Conservation (phyloP, 176 grass and related monocot species). For the Carex scoparia region DNA sequence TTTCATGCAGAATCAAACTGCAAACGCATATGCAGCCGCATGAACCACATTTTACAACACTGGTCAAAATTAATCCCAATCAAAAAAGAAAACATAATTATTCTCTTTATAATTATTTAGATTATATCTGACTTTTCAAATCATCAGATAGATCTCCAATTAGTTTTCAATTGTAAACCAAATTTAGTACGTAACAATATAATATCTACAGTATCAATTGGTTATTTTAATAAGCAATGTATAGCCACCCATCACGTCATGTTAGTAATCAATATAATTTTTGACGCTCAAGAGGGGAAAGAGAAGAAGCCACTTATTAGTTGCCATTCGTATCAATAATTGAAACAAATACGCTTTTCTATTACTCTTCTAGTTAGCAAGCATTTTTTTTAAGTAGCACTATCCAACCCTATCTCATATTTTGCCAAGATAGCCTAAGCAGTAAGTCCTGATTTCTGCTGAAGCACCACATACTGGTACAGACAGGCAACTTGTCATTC, state of each 20-base stretch:
- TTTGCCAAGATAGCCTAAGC: background rate
- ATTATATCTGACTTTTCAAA: no score
- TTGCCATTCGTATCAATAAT: background rate
- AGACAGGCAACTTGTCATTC: slow-evolving; percentile 7
- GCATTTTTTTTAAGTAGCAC: background rate
- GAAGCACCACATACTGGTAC: background rate
- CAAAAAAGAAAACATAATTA: background rate
- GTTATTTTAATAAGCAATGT: background rate
- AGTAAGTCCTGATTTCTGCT: background rate
- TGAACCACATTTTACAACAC: no score
- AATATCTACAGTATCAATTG: background rate
- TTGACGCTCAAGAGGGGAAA: background rate
- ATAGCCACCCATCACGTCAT: background rate
- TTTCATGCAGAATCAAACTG: no score
- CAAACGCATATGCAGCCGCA: no score
- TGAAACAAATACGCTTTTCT: background rate
- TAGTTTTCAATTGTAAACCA: background rate
- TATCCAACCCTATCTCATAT: background rate
- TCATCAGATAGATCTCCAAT: background rate
- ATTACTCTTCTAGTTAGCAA: background rate
- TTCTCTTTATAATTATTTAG: background rate
- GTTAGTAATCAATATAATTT: background rate
- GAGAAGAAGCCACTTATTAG: background rate
- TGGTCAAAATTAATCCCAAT: no score
- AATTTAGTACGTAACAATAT: no score